Base-by-base conservation (phyloP, 2,329 filamentous ascomycete species). In the Paracoccidioides brasiliensis region DNA sequence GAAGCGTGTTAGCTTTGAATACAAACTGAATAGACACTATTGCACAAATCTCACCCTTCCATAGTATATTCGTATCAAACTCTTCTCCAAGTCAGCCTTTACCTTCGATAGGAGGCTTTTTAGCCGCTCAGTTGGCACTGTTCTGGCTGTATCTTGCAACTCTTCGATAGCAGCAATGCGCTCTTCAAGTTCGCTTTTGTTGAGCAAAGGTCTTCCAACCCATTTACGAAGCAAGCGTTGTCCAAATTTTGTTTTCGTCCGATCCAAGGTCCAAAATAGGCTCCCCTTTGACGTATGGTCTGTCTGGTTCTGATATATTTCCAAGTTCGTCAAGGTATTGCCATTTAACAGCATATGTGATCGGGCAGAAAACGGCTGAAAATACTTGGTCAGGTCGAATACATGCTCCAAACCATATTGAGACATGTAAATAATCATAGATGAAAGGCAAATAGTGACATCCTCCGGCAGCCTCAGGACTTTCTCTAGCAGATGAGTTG, bases 301-400 rank as follows among this genome's bases (percentile, higher is more conserved):
- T 0, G 91, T 97, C 64, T 90, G 83, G 62, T 98, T 98, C 58
- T 90, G 86, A 67, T 96, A 98, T 1, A 98, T 89, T 68, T 98
- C 93, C 10, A 98, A 78, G 64, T 89, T 95, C 51, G 89, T 91
- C 41, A 98, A 74, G 0, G 91, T 96, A 55, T 95, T 98, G 46
- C 91, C 93, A 66, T 94, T 96, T 58, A 98, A 76, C 3, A 97
- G 77, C 93, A 98, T 97, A 66, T 97, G 90, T 12, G 91, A 90
- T 41, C 90, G 79, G 6, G 90, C 88, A 63, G 88, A 95, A 72
- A 98, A 98, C 2, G 90, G 89, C 63, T 95, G 86, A 66, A 98
- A 98, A 72, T 97, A 95, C 64, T 95, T 95, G 1, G 93, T 97
- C 45, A 98, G 74, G 64, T 95, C 86, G 63, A 98, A 95, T 54